Conservation (phyloP, 192 early-diverging fungal species). For the Diversispora eburnea region DNA sequence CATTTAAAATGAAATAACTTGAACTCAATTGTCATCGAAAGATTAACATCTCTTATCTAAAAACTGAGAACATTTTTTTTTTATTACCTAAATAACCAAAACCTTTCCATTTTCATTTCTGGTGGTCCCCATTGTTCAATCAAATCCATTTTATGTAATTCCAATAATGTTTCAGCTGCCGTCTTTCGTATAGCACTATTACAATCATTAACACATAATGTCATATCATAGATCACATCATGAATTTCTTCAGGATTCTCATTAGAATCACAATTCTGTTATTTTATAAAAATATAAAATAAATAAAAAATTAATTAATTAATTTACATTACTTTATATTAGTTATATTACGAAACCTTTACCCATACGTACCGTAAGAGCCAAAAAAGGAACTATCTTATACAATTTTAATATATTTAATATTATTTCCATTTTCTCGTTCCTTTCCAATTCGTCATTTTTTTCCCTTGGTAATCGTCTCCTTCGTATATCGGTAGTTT, state of each 20-base stretch:
- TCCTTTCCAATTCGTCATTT: slow-evolving; percentile 56
- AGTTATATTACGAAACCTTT: too few relatives aligned
- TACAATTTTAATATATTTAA: slow-evolving; percentile 72
- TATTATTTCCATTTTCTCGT: slow-evolving; percentile 82
- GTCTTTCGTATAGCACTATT: slow-evolving; percentile 65
- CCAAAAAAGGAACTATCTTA: slow-evolving; percentile 69
- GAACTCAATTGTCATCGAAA: too few relatives aligned
- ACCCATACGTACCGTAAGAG: slow-evolving; percentile 56
- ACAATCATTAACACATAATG: slow-evolving; percentile 70
- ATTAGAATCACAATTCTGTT: not conserved
- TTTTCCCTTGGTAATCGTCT: slow-evolving; percentile 51
- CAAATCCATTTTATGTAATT: slow-evolving; percentile 67
- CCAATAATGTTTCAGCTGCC: slow-evolving; percentile 68
- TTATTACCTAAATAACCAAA: slow-evolving; percentile 67
- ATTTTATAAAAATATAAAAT: not conserved
- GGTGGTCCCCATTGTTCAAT: slow-evolving; percentile 79
- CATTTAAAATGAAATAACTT: too few relatives aligned
- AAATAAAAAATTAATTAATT: slow-evolving; percentile 20
- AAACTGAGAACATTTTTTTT: not conserved
- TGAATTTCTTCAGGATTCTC: slow-evolving; percentile 41
- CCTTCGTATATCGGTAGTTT: slow-evolving; percentile 27
- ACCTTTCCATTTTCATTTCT: slow-evolving; percentile 64
- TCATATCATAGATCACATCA: slow-evolving; percentile 66
- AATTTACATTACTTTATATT: not conserved
- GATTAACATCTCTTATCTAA: not conserved